A percentile compares a stretch with the other conserved stretches of the same genome.
Conservation (phyloP, 2,329 filamentous ascomycete species). For the Xylariaceae sp. region DNA sequence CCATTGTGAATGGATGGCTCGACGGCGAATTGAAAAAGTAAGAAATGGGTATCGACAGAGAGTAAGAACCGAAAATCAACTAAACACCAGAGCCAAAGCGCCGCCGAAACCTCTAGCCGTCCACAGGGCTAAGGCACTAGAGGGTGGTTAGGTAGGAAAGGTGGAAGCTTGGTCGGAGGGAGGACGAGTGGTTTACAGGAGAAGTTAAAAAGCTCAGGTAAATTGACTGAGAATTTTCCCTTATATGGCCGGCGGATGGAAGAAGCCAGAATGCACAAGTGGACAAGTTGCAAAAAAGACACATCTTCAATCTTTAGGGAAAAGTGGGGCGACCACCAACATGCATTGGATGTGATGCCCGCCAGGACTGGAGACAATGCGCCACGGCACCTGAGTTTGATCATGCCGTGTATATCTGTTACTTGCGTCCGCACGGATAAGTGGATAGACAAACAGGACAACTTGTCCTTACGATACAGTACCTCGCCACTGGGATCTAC, state of each 20-base stretch:
- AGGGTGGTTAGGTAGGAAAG: constrained; percentile 10
- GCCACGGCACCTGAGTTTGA: neutral
- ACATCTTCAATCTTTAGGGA: constrained; percentile 39
- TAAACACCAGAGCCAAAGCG: constrained; percentile 30
- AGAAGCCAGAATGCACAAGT: constrained; percentile 32
- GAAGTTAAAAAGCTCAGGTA: constrained; percentile 13
- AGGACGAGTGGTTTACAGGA: constrained; percentile 22
- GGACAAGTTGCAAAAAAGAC: constrained; percentile 44
- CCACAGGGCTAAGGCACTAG: constrained; percentile 23
- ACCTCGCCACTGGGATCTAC: neutral
- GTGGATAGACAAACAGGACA: constrained; percentile 26
- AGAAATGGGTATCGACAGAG: constrained; percentile 15
- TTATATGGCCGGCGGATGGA: constrained; percentile 38
- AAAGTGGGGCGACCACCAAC: constrained; percentile 31
- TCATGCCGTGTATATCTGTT: constrained; percentile 1
- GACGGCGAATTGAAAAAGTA: constrained; percentile 19
- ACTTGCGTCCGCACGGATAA: constrained; percentile 3
- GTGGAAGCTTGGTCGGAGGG: constrained; percentile 27
- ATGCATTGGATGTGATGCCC: constrained; percentile 1
- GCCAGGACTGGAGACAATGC: neutral
- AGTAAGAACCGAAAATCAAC: constrained; percentile 16
- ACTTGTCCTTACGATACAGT: constrained; percentile 23
- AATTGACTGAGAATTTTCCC: constrained; percentile 31
- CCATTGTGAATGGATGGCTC: constrained; percentile 46
- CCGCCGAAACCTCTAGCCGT: constrained; percentile 32